Percentiles rank a stretch among this genome's conserved stretches.
phyloP scores from a whole-genome alignment of 108 stramenopile species.

The Mediolabrus comicus region DNA sequence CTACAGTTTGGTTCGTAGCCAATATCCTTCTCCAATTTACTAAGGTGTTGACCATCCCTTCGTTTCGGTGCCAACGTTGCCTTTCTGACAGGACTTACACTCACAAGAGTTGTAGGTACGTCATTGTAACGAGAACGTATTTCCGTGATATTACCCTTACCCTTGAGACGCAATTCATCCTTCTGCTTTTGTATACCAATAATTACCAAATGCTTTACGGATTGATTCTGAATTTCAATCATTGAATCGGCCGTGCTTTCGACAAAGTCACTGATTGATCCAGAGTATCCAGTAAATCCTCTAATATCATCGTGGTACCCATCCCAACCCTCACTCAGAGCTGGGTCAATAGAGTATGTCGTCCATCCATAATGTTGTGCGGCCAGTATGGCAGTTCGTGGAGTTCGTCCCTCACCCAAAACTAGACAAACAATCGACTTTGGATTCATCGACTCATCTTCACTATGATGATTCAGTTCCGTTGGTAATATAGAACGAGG shows the following conservation, averaged over 20 bases:
- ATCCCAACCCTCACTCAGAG: conserved; percentile 35
- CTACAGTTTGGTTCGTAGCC: conserved; percentile 44
- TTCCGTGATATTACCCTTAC: conserved; percentile 31
- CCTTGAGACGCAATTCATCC: conserved; percentile 24
- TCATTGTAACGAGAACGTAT: conserved; percentile 44
- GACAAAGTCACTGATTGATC: conserved; percentile 34
- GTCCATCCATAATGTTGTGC: conserved; percentile 45
- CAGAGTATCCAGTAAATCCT: conserved; percentile 31
- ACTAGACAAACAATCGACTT: conserved; percentile 41
- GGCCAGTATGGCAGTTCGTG: conserved; percentile 40
- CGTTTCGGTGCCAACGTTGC: conserved; percentile 32
- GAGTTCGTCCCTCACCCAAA: conserved; percentile 29
- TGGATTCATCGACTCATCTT: not conserved
- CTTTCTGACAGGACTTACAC: conserved; percentile 38
- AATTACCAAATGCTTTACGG: conserved; percentile 28
- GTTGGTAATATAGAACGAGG: not conserved
- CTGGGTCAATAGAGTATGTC: conserved; percentile 31
- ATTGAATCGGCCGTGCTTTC: not conserved
- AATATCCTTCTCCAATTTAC: conserved; percentile 39
- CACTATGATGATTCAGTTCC: not conserved
- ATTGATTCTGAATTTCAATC: not conserved
- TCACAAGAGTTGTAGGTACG: conserved; percentile 44
- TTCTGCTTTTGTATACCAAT: conserved; percentile 21
- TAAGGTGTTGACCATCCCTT: conserved; percentile 17
- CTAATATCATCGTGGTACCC: conserved; percentile 32